Evolutionary conservation across 2,329 filamentous ascomycete genomes (phyloP).

Genomic region (Venturia pyrina): DNA sequence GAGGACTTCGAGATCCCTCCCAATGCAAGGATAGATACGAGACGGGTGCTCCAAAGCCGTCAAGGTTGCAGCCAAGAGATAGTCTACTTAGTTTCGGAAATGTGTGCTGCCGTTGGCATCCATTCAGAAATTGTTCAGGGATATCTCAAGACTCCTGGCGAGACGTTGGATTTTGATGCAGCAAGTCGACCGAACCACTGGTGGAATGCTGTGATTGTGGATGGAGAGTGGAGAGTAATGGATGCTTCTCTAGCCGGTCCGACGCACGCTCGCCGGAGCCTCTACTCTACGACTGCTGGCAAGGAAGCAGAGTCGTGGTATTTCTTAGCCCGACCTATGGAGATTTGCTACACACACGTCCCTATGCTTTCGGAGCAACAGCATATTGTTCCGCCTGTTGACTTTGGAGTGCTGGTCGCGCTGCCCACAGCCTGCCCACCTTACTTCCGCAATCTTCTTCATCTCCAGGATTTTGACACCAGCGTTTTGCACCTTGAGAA

Average conservation of each 20-base stretch:
- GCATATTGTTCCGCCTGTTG: constrained; percentile 81
- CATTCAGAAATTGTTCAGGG: constrained; percentile 80
- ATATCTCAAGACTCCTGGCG: constrained; percentile 84
- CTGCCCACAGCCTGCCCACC: constrained; percentile 77
- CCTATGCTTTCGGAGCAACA: constrained; percentile 81
- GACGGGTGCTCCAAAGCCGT: constrained; percentile 73
- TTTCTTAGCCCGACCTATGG: constrained; percentile 80
- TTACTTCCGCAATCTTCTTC: constrained; percentile 73
- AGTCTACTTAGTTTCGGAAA: constrained; percentile 76
- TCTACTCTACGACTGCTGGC: constrained; percentile 64
- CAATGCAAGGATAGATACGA: constrained; percentile 63
- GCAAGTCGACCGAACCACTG: constrained; percentile 89
- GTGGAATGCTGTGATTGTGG: constrained; percentile 92
- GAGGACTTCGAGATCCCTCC: constrained; percentile 62
- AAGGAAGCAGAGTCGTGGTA: constrained; percentile 78
- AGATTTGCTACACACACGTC: constrained; percentile 93
- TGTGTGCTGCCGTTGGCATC: constrained; percentile 84
- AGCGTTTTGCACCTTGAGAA: constrained; percentile 77
- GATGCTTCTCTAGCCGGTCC: constrained; percentile 88
- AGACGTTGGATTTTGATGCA: constrained; percentile 58
- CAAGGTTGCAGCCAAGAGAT: constrained; percentile 84
- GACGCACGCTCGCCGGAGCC: constrained; percentile 69
- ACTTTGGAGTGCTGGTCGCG: constrained; percentile 75
- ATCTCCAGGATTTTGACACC: constrained; percentile 85
- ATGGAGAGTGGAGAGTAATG: constrained; percentile 93